Evolutionary conservation across 2,329 filamentous ascomycete species (phyloP).

Genomic region (Hypoxylon sp.): DNA sequence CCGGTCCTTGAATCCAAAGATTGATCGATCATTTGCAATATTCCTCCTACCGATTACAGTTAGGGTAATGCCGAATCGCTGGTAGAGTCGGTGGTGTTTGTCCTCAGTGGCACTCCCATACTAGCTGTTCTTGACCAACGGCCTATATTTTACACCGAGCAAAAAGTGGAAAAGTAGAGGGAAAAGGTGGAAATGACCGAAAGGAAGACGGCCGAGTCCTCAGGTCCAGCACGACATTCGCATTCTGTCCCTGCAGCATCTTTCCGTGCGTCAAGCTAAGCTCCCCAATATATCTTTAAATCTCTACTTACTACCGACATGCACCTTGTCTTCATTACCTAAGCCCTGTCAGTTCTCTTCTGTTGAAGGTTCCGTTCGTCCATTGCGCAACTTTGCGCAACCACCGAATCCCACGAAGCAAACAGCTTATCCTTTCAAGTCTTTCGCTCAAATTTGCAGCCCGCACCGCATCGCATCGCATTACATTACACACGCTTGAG

Average conservation of each 20-base stretch:
- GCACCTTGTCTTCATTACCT: constrained; percentile 43
- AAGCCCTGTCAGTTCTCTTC: constrained; percentile 20
- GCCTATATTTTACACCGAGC: constrained; percentile 27
- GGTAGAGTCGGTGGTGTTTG: constrained; percentile 31
- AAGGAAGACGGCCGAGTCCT: constrained; percentile 62
- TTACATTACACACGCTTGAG: constrained; percentile 17
- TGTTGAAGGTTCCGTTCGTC: not conserved
- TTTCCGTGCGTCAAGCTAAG: constrained; percentile 63
- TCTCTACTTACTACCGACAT: constrained; percentile 38
- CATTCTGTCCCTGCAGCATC: constrained; percentile 64
- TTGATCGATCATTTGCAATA: not conserved
- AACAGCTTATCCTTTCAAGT: not conserved
- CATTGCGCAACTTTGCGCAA: constrained; percentile 33
- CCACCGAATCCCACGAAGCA: constrained; percentile 4
- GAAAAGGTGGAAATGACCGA: constrained; percentile 58
- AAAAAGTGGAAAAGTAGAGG: constrained; percentile 24
- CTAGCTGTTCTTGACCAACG: constrained; percentile 13
- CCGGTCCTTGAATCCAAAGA: not conserved
- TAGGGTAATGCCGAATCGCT: constrained; percentile 35
- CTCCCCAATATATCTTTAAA: constrained; percentile 22
- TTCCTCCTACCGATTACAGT: constrained; percentile 29
- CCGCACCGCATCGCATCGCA: not conserved
- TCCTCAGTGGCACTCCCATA: constrained; percentile 24
- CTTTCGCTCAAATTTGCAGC: constrained; percentile 7
- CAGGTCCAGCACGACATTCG: constrained; percentile 59